Evolutionary conservation across 1,284 basidiomycete species (phyloP).

Genomic region (Phlebopus sp.): DNA sequence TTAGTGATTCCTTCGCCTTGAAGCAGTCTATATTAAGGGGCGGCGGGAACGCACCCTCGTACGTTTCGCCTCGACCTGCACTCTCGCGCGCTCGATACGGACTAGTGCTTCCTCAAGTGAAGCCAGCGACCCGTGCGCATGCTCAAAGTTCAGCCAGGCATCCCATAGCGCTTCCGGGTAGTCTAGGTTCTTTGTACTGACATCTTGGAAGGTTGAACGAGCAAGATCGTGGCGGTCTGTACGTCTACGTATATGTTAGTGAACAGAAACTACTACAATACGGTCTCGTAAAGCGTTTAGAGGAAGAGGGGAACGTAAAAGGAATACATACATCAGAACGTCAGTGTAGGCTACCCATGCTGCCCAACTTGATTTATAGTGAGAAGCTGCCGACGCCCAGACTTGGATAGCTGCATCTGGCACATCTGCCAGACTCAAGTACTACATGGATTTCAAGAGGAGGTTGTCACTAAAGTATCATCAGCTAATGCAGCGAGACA

Average conservation of each 20-base stretch:
- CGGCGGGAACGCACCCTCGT: constrained; percentile 51
- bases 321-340: constrained; percentile 53
- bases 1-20: not conserved
- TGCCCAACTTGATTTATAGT: constrained; percentile 67
- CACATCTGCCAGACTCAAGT: constrained; percentile 48
- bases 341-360: constrained; percentile 71
- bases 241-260: constrained; percentile 40
- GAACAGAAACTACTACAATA: not conserved
- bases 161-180: constrained; percentile 94
- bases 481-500: not conserved
- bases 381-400: constrained; percentile 62
- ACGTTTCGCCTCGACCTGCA: constrained; percentile 59
- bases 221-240: constrained; percentile 57
- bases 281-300: not conserved
- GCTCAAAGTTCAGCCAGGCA: constrained; percentile 84
- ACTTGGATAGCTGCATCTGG: constrained; percentile 53
- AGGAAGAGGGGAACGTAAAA: not conserved
- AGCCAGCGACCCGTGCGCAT: constrained; percentile 71
- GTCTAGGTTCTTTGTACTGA: constrained; percentile 72
- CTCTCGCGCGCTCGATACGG: constrained; percentile 64
- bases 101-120: constrained; percentile 69
- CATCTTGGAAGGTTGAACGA: constrained; percentile 62
- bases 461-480: constrained; percentile 4
- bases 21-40: not conserved
- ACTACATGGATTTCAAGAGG: constrained; percentile 22